These are phyloP conservation scores for Lactifluus pinguis DNA, from an alignment of 768 basidiomycete genomes.

Conservation along the genomic window DNA sequence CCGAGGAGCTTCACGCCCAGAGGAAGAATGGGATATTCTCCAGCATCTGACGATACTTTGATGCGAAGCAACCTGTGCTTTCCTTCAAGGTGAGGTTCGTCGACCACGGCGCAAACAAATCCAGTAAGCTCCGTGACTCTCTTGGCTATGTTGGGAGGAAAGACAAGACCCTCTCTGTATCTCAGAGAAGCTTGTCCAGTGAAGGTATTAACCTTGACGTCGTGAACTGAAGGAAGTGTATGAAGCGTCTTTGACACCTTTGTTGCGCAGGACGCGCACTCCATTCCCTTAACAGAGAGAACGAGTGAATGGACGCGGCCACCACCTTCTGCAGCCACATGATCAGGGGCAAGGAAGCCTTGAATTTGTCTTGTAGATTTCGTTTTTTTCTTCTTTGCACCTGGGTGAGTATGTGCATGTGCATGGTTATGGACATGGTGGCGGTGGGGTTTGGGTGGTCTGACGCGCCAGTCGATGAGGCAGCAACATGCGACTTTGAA, in stretches of 20 bases:
- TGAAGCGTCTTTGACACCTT: conserved; percentile 9
- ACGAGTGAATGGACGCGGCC: neutral
- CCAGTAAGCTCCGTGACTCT: conserved; percentile 11
- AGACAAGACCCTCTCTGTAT: conserved; percentile 10
- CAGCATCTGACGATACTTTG: neutral
- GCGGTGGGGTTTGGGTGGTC: neutral
- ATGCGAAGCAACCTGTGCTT: conserved; percentile 8
- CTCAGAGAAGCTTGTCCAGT: conserved; percentile 12
- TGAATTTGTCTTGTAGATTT: neutral
- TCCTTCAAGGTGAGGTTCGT: conserved; percentile 1
- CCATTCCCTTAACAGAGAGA: conserved; percentile 13
- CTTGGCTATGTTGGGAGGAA: conserved; percentile 5
- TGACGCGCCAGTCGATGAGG: conserved; percentile 8
- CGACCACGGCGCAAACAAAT: neutral
- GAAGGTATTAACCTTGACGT: conserved; percentile 14
- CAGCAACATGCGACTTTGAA: conserved; percentile 13
- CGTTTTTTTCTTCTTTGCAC: neutral
- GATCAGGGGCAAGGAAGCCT: neutral
- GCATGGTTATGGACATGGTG: neutral
- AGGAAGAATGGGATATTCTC: conserved; percentile 1
- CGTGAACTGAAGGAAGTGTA: conserved; percentile 12
- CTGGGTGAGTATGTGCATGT: neutral
- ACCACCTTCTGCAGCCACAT: conserved; percentile 1
- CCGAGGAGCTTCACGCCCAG: neutral
- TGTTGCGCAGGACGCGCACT: conserved; percentile 13